These are phyloP conservation scores for Phytopythium oedochilum DNA, from an alignment of 352 stramenopile genomes.

Conservation along the genomic window DNA sequence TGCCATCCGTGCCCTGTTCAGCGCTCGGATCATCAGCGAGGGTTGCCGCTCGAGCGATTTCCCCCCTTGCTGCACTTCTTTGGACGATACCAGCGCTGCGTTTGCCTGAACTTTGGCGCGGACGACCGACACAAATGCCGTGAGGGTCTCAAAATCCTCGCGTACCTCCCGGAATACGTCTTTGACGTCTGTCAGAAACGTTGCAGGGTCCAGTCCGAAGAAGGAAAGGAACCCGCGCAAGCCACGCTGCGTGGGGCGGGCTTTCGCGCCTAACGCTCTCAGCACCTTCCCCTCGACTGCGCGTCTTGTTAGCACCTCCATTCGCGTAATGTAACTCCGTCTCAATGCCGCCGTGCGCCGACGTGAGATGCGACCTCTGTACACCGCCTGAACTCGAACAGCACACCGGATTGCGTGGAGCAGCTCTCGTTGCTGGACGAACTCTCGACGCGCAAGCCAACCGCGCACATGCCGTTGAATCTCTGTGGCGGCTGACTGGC, in stretches of 20 bases:
- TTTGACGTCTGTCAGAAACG: slow-evolving; percentile 67
- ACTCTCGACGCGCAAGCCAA: slow-evolving; percentile 47
- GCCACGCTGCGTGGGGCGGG: slow-evolving; percentile 49
- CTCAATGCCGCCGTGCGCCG: slow-evolving; percentile 57
- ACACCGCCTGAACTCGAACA: slow-evolving; percentile 56
- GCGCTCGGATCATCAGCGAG: not conserved
- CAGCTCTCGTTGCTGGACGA: slow-evolving; percentile 47
- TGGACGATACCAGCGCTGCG: slow-evolving; percentile 3
- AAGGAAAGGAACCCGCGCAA: slow-evolving; percentile 66
- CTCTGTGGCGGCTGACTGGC: slow-evolving; percentile 46
- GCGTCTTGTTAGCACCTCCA: slow-evolving; percentile 63
- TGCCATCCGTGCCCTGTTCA: slow-evolving; percentile 14
- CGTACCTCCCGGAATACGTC: slow-evolving; percentile 57
- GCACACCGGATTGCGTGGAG: slow-evolving; percentile 44
- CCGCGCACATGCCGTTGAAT: slow-evolving; percentile 72
- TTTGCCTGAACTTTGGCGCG: slow-evolving; percentile 49
- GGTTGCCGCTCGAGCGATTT: slow-evolving; percentile 19
- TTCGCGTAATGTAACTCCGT: slow-evolving; percentile 68
- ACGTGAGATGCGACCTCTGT: slow-evolving; percentile 64
- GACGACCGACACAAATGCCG: slow-evolving; percentile 57
- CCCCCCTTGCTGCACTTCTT: not conserved
- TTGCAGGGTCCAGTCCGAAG: slow-evolving; percentile 71
- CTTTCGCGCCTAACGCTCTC: slow-evolving; percentile 49
- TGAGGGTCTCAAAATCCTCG: slow-evolving; percentile 64
- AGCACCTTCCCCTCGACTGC: slow-evolving; percentile 61